Conservation (phyloP, 305 asterid species). For the Fraxinus ornus region DNA sequence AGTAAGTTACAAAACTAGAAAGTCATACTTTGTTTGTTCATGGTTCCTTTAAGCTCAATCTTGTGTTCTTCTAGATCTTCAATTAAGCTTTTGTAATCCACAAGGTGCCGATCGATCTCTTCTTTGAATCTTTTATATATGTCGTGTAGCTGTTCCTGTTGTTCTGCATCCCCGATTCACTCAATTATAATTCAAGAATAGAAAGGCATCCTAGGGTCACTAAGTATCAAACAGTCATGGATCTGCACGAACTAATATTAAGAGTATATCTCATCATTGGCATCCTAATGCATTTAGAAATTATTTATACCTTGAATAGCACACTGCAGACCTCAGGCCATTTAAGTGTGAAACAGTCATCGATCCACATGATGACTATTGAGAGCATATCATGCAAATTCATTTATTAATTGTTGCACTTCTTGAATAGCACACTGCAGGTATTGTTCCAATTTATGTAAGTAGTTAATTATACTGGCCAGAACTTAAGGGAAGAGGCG, state of each 20-base stretch:
- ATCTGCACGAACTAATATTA: constrained; percentile 19
- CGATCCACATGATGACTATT: constrained; percentile 17
- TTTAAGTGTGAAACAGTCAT: constrained; percentile 13
- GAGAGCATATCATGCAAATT: constrained; percentile 1
- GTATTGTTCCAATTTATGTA: background rate
- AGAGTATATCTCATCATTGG: background rate
- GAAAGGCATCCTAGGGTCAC: background rate
- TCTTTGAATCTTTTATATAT: constrained; percentile 66
- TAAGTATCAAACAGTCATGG: constrained; percentile 11
- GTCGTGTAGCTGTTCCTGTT: constrained; percentile 63
- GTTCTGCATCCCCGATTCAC: constrained; percentile 48
- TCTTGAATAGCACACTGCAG: constrained; percentile 1
- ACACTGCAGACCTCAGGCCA: constrained; percentile 9
- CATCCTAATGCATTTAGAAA: background rate
- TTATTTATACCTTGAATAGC: background rate
- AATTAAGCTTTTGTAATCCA: constrained; percentile 49
- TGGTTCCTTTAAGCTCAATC: constrained; percentile 57
- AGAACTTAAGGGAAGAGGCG: background rate
- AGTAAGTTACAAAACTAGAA: constrained; percentile 14
- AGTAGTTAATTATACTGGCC: constrained; percentile 1
- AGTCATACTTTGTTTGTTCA: constrained; percentile 71
- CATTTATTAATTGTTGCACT: background rate
- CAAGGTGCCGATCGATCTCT: constrained; percentile 66
- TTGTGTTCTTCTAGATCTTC: constrained; percentile 78
- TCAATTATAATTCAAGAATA: constrained; percentile 24